These are phyloP conservation scores for Xylaria telfairii DNA, from an alignment of 495 filamentous ascomycete species.

Conservation along the genomic window DNA sequence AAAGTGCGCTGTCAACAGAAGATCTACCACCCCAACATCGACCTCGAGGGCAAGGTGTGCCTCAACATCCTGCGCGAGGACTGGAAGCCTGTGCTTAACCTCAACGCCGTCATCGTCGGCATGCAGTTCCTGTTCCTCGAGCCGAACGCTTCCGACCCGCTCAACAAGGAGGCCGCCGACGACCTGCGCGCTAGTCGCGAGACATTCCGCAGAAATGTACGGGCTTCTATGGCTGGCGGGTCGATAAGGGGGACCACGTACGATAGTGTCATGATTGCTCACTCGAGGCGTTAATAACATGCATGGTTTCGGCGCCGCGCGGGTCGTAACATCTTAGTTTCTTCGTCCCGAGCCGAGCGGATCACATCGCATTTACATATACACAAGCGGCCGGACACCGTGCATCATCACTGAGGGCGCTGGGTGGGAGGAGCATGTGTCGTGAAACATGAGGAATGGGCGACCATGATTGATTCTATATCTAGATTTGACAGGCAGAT, in stretches of 20 bases:
- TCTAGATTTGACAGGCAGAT: slow-evolving; percentile 24
- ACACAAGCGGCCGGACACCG: slow-evolving; percentile 14
- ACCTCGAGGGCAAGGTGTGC: slow-evolving; percentile 96
- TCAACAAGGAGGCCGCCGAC: slow-evolving; percentile 97
- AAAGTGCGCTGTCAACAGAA: slow-evolving; percentile 98
- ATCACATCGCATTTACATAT: slow-evolving; percentile 19
- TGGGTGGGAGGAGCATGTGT: background rate
- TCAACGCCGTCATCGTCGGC: slow-evolving; percentile 96
- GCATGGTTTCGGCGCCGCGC: background rate
- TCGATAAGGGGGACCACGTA: slow-evolving; percentile 73
- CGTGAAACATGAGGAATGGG: background rate
- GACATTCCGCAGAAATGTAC: slow-evolving; percentile 88
- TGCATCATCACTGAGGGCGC: slow-evolving; percentile 17
- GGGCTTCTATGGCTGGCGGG: slow-evolving; percentile 80
- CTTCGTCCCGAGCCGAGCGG: background rate
- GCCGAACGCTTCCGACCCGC: slow-evolving; percentile 93
- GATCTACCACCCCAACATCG: slow-evolving; percentile 99
- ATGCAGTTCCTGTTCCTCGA: slow-evolving; percentile 98
- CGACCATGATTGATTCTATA: slow-evolving; percentile 8
- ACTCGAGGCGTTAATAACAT: slow-evolving; percentile 37
- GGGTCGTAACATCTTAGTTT: slow-evolving; percentile 4
- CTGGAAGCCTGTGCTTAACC: slow-evolving; percentile 97
- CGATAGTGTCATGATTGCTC: slow-evolving; percentile 67
- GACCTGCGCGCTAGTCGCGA: slow-evolving; percentile 86
- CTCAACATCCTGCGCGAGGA: slow-evolving; percentile 96